Conservation (phyloP, 2,329 filamentous ascomycete species). For the Fonsecaea nubica region DNA sequence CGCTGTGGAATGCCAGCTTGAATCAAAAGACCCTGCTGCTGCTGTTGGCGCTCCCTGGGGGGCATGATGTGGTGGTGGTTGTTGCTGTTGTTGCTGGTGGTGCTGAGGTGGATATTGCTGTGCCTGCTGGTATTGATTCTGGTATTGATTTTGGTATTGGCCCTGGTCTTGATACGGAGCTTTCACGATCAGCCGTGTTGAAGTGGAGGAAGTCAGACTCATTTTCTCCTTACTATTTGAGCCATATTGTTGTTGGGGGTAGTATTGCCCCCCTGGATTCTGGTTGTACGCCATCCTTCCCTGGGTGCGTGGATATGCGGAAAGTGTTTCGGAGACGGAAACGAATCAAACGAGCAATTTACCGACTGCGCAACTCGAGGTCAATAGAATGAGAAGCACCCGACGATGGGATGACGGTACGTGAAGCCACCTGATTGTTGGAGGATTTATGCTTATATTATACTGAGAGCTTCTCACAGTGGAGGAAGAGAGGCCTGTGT, state of each 20-base stretch:
- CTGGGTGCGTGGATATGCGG: background rate
- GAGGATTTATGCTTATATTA: constrained; percentile 11
- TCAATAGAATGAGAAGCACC: background rate
- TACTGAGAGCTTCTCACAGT: background rate
- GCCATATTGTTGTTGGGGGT: constrained; percentile 16
- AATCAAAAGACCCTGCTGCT: background rate
- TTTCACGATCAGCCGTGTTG: background rate
- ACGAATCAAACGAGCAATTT: background rate
- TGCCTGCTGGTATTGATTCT: constrained; percentile 14
- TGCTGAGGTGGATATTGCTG: constrained; percentile 10
- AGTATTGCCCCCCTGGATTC: constrained; percentile 9
- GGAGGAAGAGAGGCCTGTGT: background rate
- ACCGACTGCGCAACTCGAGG: background rate
- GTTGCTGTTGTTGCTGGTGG: constrained; percentile 7
- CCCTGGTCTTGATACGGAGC: constrained; percentile 20
- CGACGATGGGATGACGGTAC: background rate
- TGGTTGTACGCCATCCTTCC: constrained; percentile 17
- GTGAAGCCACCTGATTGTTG: background rate
- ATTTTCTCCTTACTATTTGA: constrained; percentile 8
- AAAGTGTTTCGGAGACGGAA: background rate
- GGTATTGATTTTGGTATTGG: constrained; percentile 17
- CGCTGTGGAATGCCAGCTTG: constrained; percentile 16
- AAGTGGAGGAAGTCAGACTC: background rate
- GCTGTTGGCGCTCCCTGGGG: constrained; percentile 4
- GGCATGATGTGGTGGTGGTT: constrained; percentile 10